phyloP scores from a whole-genome alignment of 768 basidiomycete genomes.

The Cystobasidium onofrii region DNA sequence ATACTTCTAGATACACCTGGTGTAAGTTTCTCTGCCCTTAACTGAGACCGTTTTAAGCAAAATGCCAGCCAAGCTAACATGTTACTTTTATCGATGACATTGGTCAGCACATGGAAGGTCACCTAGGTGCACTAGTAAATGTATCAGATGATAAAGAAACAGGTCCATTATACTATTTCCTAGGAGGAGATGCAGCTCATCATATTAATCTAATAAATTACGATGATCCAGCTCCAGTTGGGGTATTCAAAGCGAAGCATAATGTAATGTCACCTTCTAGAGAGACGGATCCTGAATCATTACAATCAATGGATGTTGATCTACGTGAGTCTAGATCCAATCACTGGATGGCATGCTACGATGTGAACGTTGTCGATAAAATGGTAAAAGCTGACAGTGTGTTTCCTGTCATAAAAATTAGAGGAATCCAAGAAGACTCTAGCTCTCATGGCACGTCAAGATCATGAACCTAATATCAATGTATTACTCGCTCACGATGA shows the following conservation, averaged over 20 bases:
- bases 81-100: background rate
- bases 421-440: slow-evolving; percentile 2
- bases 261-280: background rate
- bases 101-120: background rate
- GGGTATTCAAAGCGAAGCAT: slow-evolving; percentile 7
- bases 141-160: background rate
- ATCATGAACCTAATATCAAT: slow-evolving; percentile 1
- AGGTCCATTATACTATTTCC: slow-evolving; percentile 5
- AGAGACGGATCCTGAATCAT: slow-evolving; percentile 4
- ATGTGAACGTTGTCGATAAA: too few relatives aligned
- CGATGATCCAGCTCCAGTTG: slow-evolving; percentile 2
- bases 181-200: slow-evolving; percentile 22
- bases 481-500: slow-evolving; percentile 11
- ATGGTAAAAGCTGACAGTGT: background rate
- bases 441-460: background rate
- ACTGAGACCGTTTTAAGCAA: background rate
- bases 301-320: slow-evolving; percentile 14
- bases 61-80: background rate
- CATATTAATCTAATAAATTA: slow-evolving; percentile 10
- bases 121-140: background rate
- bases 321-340: slow-evolving; percentile 4
- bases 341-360: too few relatives aligned
- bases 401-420: too few relatives aligned
- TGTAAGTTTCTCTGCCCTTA: background rate
- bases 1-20: slow-evolving; percentile 17